Conservation (phyloP, 768 basidiomycete species). For the Rhodosporidiobolus sp. region DNA sequence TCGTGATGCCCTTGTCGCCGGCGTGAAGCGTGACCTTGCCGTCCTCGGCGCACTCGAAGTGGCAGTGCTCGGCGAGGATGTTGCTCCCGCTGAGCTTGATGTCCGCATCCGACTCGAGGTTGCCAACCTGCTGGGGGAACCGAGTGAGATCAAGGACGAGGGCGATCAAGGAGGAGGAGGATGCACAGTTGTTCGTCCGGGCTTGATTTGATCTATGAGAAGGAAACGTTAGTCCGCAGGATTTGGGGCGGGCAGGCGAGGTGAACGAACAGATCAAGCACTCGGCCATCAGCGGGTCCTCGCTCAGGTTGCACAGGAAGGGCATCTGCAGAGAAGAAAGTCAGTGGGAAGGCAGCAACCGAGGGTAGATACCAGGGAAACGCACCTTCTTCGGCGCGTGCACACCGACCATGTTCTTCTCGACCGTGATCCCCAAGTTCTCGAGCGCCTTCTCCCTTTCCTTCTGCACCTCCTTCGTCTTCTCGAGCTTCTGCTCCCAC, state of each 20-base stretch:
- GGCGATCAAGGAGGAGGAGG: neutral
- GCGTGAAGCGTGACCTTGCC: constrained; percentile 72
- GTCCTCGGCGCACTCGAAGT: constrained; percentile 80
- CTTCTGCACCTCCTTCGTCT: constrained; percentile 91
- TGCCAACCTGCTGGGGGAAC: constrained; percentile 66
- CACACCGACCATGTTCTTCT: constrained; percentile 93
- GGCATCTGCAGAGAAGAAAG: constrained; percentile 64
- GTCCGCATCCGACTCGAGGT: constrained; percentile 75
- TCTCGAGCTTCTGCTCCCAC: constrained; percentile 88
- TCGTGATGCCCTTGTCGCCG: constrained; percentile 76
- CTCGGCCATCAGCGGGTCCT: constrained; percentile 86
- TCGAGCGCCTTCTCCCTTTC: constrained; percentile 97
- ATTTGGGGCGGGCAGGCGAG: neutral
- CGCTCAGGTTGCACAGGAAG: constrained; percentile 72
- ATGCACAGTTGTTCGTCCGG: constrained; percentile 68
- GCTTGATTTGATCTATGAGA: constrained; percentile 70
- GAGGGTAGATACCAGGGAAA: neutral
- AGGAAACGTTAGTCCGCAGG: neutral
- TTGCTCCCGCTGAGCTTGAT: constrained; percentile 90
- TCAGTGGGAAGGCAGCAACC: neutral
- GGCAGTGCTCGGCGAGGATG: constrained; percentile 88
- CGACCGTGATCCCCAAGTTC: constrained; percentile 94
- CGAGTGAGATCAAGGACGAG: neutral
- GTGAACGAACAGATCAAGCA: constrained; percentile 38
- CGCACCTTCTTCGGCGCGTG: constrained; percentile 91